Percentiles rank a stretch among this genome's conserved stretches.
phyloP scores from a whole-genome alignment of 495 filamentous ascomycete species.

The Xylaria flabelliformis region DNA sequence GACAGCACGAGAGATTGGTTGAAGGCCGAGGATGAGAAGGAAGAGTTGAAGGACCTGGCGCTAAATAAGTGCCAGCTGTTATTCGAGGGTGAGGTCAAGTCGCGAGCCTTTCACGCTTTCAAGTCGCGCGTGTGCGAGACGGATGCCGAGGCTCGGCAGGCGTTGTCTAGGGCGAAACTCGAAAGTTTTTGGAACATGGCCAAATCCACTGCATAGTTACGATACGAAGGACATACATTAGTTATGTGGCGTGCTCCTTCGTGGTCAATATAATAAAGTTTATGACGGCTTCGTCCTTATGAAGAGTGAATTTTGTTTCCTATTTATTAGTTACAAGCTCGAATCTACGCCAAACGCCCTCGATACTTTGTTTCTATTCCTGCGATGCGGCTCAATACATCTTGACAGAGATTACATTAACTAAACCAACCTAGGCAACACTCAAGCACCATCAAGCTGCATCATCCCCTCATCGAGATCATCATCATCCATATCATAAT shows the following conservation, averaged over 20 bases:
- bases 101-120: conserved; percentile 83
- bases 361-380: conserved; percentile 15
- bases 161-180: conserved; percentile 80
- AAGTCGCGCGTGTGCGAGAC: conserved; percentile 84
- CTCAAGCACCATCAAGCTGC: conserved; percentile 54
- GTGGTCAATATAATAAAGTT: not conserved
- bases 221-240: not conserved
- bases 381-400: not conserved
- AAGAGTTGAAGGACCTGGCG: conserved; percentile 78
- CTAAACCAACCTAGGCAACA: not conserved
- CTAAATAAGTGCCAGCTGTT: conserved; percentile 80
- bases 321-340: not conserved
- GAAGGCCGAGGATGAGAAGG: conserved; percentile 77
- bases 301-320: not conserved
- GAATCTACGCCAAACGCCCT: conserved; percentile 2
- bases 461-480: conserved; percentile 69
- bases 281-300: not conserved
- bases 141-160: conserved; percentile 84
- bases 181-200: conserved; percentile 97
- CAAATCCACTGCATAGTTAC: conserved; percentile 56
- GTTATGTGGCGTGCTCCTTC: not conserved
- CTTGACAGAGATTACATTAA: not conserved
- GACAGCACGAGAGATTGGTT: conserved; percentile 75
- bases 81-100: conserved; percentile 86
- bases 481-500: conserved; percentile 65